Percentiles rank a stretch among this genome's conserved stretches.
Conservation (phyloP, 352 stramenopile species). For the Phytopythium litorale region DNA sequence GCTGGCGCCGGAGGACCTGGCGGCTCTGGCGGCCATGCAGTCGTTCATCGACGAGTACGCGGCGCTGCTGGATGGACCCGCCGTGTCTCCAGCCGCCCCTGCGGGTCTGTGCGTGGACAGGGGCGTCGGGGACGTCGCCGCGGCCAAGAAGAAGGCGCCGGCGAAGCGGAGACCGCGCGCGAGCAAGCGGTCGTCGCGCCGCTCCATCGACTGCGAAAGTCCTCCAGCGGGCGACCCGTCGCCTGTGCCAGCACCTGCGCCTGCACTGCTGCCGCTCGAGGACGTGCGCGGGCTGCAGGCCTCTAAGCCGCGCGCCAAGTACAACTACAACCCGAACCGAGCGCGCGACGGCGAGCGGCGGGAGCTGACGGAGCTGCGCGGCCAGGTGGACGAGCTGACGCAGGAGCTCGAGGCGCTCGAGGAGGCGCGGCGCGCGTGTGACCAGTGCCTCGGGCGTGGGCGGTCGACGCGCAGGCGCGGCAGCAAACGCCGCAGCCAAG, state of each 20-base stretch:
- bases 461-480: not conserved
- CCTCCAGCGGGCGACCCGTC: not conserved
- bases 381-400: slow-evolving; percentile 34
- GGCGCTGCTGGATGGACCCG: not conserved
- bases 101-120: not conserved
- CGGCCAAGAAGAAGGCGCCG: not conserved
- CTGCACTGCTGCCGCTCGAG: not conserved
- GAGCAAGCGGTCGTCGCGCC: not conserved
- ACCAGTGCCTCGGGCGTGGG: not conserved
- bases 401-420: slow-evolving; percentile 24
- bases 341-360: slow-evolving; percentile 32
- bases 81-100: not conserved
- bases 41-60: slow-evolving; percentile 6
- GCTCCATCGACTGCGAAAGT: not conserved
- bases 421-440: slow-evolving; percentile 1
- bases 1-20: not conserved
- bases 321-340: slow-evolving; percentile 31
- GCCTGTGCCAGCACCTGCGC: not conserved
- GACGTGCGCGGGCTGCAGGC: not conserved
- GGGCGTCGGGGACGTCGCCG: not conserved
- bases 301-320: slow-evolving; percentile 9
- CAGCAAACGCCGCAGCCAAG: not conserved
- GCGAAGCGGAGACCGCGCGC: not conserved
- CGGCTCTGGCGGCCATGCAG: not conserved
- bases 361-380: slow-evolving; percentile 37